Conservation (phyloP, 2,329 filamentous ascomycete species). For the Botryotinia convoluta region DNA sequence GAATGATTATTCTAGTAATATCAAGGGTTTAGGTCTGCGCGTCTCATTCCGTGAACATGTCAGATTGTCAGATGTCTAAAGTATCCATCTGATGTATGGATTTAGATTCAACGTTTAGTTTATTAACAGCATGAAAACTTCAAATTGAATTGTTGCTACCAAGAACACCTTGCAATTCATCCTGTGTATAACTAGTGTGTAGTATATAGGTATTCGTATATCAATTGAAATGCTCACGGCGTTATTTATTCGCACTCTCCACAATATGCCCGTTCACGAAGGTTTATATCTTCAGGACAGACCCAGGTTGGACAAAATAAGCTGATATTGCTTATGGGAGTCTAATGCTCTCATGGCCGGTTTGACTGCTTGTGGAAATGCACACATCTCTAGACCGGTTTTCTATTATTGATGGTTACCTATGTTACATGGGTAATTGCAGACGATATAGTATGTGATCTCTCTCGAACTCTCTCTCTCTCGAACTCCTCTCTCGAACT, state of each 20-base stretch:
- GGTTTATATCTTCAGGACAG: not conserved
- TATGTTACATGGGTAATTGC: not conserved
- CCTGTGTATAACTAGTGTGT: not conserved
- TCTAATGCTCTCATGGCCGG: not conserved
- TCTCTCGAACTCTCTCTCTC: not conserved
- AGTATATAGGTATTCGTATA: not conserved
- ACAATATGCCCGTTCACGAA: not conserved
- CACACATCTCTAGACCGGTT: not conserved
- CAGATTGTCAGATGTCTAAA: not conserved
- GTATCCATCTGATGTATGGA: not conserved
- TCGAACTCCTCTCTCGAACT: too few species aligned
- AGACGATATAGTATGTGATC: not conserved
- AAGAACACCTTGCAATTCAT: not conserved
- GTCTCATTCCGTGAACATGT: not conserved
- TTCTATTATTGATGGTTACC: not conserved
- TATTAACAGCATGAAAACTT: not conserved
- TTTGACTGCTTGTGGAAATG: not conserved
- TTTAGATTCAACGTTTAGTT: not conserved
- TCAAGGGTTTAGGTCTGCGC: not conserved
- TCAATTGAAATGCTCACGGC: not conserved
- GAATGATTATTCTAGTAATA: too few species aligned
- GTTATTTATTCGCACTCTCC: not conserved
- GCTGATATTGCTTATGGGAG: not conserved
- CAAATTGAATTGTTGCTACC: not conserved
- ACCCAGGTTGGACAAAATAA: not conserved